Evolutionary conservation across 2,329 filamentous ascomycete species (phyloP), one percentile per base, ranked within the genome.

Genomic region (Geoglossum cookeanum): DNA sequence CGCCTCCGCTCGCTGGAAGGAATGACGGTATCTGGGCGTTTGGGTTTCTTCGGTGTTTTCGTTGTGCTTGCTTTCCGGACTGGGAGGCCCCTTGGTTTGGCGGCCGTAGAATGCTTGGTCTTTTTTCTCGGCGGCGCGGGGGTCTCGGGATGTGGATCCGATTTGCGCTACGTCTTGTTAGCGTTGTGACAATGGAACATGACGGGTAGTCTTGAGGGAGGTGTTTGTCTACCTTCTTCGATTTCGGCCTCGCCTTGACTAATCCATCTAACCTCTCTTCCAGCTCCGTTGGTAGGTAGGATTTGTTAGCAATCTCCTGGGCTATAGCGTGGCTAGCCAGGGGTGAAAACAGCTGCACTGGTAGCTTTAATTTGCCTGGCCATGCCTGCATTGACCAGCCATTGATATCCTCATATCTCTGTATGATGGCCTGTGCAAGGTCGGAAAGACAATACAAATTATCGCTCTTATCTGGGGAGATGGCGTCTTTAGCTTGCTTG

Each of bases 361-460:
- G 90, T 59, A 97, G 72, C 15, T 85, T 83, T 59, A 92, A 78
- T 69, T 94, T 94, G 48, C 79, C 81, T 0, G 89, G 80, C 68
- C 84, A 94, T 1, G 86, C 84, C 65, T 92, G 85, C 66, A 97
- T 84, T 47, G 79, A 83, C 84, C 91, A 96, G 47, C 83, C 84
- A 66, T 86, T 87, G 63, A 83, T 78, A 61, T 95, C 89, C 67
- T 92, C 87, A 75, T 86, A 98, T 62, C 84, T 83, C 53, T 87
- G 80, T 59, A 96, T 84, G 11, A 91, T 77, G 2, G 83, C 79
- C 68, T 92, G 87, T 0, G 90, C 81, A 8, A 98, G 77, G 68
- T 98, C 92, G 55, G 87, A 90, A 42, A 98, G 71, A 4, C 90
- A 81, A 67, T 96, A 94, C 0, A 98, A 75, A 60, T 83, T 81